These are phyloP conservation scores for Effrenium voratum DNA, from an alignment of 73 alveolate genomes.

Conservation along the genomic window DNA sequence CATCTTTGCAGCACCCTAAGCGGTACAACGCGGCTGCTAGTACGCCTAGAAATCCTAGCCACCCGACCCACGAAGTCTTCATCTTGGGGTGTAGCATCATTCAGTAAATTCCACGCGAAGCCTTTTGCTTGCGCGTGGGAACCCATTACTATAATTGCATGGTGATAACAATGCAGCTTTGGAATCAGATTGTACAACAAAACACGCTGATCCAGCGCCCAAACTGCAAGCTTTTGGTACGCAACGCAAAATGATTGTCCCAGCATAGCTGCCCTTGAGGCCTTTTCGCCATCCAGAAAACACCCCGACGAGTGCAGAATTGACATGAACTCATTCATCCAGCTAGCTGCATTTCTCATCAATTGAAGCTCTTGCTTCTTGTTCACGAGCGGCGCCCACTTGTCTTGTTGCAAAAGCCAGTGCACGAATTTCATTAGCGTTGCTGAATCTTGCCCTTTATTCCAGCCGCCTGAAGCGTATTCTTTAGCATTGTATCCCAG, in stretches of 20 bases:
- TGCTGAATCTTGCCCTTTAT: not conserved
- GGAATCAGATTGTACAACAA: not conserved
- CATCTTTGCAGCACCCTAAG: no score
- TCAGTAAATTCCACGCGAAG: not conserved
- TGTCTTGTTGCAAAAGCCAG: not conserved
- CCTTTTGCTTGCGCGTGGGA: not conserved
- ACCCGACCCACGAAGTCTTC: not conserved
- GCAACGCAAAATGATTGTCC: not conserved
- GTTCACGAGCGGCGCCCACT: not conserved
- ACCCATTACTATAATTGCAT: not conserved
- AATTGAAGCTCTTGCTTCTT: not conserved
- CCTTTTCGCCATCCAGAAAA: not conserved
- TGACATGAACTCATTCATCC: not conserved
- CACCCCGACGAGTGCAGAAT: not conserved
- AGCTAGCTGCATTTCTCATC: not conserved
- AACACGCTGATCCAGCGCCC: not conserved
- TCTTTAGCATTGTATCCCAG: not conserved
- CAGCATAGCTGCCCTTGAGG: not conserved
- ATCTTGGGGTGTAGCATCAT: not conserved
- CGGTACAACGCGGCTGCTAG: no score
- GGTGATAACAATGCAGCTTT: not conserved
- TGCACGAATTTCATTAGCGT: not conserved
- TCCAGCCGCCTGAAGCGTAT: not conserved
- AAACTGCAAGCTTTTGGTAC: not conserved
- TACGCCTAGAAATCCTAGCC: not conserved